phyloP scores from a whole-genome alignment of 495 filamentous ascomycete species.

The Astrocystis sublimbata region DNA sequence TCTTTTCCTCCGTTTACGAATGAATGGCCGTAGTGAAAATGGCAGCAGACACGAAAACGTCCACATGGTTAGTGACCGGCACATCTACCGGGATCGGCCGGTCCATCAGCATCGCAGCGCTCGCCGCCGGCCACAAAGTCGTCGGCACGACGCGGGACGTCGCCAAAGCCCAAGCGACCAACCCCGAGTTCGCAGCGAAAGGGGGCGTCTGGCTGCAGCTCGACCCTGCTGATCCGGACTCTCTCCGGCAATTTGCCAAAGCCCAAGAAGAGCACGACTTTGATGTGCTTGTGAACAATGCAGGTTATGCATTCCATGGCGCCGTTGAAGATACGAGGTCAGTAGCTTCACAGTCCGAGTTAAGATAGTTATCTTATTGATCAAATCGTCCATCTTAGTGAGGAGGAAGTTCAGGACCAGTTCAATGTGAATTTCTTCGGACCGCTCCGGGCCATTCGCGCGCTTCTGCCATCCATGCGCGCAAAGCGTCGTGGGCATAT shows the following conservation, averaged over 20 bases:
- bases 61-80: slow-evolving; percentile 55
- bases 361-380: neutral
- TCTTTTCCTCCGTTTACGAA: too few species aligned
- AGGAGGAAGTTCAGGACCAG: slow-evolving; percentile 36
- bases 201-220: slow-evolving; percentile 39
- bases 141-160: slow-evolving; percentile 49
- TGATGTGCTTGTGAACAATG: slow-evolving; percentile 43
- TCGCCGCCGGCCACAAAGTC: slow-evolving; percentile 49
- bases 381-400: slow-evolving; percentile 24
- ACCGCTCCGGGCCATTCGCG: slow-evolving; percentile 40
- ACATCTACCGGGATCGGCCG: slow-evolving; percentile 53
- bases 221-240: slow-evolving; percentile 27
- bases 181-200: slow-evolving; percentile 25
- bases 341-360: neutral
- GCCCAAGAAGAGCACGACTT: slow-evolving; percentile 26
- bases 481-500: slow-evolving; percentile 39
- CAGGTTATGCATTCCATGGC: slow-evolving; percentile 39
- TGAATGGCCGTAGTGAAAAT: slow-evolving; percentile 1
- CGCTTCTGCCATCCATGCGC: slow-evolving; percentile 48
- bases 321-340: slow-evolving; percentile 34
- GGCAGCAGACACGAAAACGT: neutral
- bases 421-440: slow-evolving; percentile 48
- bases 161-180: slow-evolving; percentile 26
- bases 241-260: slow-evolving; percentile 17
- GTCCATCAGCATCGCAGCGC: slow-evolving; percentile 45